Percentiles rank a stretch among this genome's conserved stretches.
Evolutionary conservation across 192 early-diverging fungal species (phyloP).

Genomic region (Linnemannia schmuckeri): DNA sequence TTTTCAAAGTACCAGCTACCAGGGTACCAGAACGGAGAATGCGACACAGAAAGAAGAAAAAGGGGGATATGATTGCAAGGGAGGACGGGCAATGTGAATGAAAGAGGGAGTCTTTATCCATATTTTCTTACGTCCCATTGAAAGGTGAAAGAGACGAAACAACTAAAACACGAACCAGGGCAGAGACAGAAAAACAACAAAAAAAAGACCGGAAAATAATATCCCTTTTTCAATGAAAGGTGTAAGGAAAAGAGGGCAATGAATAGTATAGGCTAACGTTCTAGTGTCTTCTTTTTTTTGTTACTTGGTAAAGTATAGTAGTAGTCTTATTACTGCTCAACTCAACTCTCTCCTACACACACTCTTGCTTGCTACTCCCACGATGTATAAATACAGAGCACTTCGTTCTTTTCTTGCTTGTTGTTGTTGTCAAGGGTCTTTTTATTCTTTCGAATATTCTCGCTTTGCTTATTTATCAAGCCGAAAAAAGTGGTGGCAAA

Average conservation of each 20-base stretch:
- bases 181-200: neutral
- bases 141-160: neutral
- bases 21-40: neutral
- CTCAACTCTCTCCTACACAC: neutral
- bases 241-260: neutral
- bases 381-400: neutral
- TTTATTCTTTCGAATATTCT: neutral
- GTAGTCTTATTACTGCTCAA: neutral
- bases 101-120: neutral
- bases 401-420: neutral
- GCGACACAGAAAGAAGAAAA: neutral
- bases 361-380: neutral
- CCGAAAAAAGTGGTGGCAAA: neutral
- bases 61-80: neutral
- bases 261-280: neutral
- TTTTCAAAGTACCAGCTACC: neutral
- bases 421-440: neutral
- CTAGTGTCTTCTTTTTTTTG: neutral
- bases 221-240: neutral
- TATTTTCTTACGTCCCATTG: neutral
- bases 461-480: neutral
- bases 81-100: neutral
- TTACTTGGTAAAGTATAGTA: neutral
- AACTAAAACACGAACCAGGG: slow-evolving; percentile 2
- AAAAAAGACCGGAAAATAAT: neutral